Evolutionary conservation across 1,139 yeast species (phyloP), one percentile per base, ranked within the genome.

Genomic region (Nakaseomyces glabratus): DNA sequence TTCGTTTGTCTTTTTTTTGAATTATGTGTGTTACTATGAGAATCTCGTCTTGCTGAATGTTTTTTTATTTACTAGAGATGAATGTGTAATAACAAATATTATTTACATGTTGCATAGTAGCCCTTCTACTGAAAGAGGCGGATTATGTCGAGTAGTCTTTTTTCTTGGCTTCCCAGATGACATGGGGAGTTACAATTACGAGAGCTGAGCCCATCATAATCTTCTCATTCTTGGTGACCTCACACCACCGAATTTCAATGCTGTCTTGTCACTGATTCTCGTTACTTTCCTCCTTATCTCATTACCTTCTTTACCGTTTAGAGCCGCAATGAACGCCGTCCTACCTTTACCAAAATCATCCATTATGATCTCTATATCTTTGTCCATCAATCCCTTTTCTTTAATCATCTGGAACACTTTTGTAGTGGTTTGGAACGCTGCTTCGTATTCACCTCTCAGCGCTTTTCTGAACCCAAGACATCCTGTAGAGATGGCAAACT

Each of bases 391-490:
- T 29, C 69, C 71, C 44, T 68, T 67, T 44, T 75, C 78, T 51
- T 76, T 74, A 51, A 88, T 82, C 43, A 70, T 60, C 44, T 77
- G 71, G 60, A 88, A 85, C 65, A 82, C 68, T 45, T 73, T 72
- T 6, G 86, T 65, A 15, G 86, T 67, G 9, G 90, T 82, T 56
- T 86, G 95, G 66, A 81, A 86, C n/a, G 81, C 82, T 1, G 95
- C 96, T 61, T 88, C 98, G 54, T 84, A 84, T 58, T 86, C 95
- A 36, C 93, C 84, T 61, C 95, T 71, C 39, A 80, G 82, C 7
- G 82, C 73, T 53, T 80, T 79, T 52, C 82, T 71, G 60, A 80
- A 81, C 5, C 93, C 93, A 40, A 80, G 62, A 52, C 70, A 72
- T 35, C 93, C 93, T 0, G 88, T 79, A 17, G 80, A 69, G 35